Conservation (phyloP, 2,329 filamentous ascomycete species). For the Penicillium sp. region DNA sequence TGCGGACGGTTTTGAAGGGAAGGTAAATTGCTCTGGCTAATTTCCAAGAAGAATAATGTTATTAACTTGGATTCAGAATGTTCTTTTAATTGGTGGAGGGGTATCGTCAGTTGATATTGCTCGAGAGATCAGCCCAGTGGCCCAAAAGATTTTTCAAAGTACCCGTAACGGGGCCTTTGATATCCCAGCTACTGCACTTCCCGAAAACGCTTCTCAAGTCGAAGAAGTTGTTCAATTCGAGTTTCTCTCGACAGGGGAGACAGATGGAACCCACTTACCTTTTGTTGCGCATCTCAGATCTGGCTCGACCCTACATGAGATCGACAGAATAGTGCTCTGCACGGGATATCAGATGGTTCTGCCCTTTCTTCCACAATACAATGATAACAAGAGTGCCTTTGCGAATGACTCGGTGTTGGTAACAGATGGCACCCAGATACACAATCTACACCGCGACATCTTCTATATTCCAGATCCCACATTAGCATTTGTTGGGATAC, state of each 20-base stretch:
- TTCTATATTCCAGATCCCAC: conserved; percentile 72
- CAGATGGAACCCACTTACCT: conserved; percentile 47
- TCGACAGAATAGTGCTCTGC: conserved; percentile 67
- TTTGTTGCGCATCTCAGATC: conserved; percentile 58
- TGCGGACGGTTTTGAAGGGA: conserved; percentile 55
- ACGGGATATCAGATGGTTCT: conserved; percentile 72
- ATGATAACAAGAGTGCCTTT: conserved; percentile 49
- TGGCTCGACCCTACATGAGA: conserved; percentile 56
- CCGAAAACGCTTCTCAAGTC: conserved; percentile 57
- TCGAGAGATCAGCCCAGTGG: conserved; percentile 53
- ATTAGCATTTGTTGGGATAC: conserved; percentile 66
- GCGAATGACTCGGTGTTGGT: conserved; percentile 62
- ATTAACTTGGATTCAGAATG: conserved; percentile 43
- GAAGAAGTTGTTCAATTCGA: conserved; percentile 57
- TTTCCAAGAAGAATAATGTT: neutral
- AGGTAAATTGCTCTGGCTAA: conserved; percentile 42
- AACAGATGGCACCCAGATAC: conserved; percentile 65
- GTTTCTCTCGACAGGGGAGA: neutral
- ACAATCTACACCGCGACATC: conserved; percentile 72
- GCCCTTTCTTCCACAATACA: conserved; percentile 63
- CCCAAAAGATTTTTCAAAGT: conserved; percentile 57
- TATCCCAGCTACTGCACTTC: conserved; percentile 58
- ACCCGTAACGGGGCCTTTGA: conserved; percentile 66
- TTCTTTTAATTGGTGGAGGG: conserved; percentile 61
- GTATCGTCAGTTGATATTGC: conserved; percentile 61